Conservation (phyloP, 495 filamentous ascomycete species). For the Staphylotrichum tortipilum region DNA sequence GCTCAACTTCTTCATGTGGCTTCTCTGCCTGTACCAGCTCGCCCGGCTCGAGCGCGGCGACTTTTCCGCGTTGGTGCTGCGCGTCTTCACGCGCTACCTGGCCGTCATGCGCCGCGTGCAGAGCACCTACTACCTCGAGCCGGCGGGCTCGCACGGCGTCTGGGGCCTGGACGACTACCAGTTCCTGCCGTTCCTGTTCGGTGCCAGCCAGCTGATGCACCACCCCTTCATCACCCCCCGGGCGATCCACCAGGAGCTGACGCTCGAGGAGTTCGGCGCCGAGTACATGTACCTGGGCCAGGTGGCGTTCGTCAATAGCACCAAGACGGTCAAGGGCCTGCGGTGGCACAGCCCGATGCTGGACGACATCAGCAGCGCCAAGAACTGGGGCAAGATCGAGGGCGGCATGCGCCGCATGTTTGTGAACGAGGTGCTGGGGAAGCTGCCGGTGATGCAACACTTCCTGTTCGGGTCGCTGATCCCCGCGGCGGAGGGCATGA, state of each 20-base stretch:
- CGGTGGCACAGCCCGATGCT: constrained; percentile 98
- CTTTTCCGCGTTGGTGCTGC: constrained; percentile 64
- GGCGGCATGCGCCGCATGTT: constrained; percentile 96
- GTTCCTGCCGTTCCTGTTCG: constrained; percentile 92
- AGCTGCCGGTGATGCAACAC: constrained; percentile 97
- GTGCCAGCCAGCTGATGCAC: constrained; percentile 76
- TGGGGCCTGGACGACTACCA: constrained; percentile 99
- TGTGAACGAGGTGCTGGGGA: constrained; percentile 80
- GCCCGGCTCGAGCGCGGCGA: constrained; percentile 51
- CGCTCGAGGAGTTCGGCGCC: constrained; percentile 74
- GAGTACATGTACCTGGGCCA: constrained; percentile 87
- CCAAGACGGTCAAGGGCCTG: constrained; percentile 91
- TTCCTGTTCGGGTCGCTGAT: constrained; percentile 85
- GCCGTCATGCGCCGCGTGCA: constrained; percentile 73
- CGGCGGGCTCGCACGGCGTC: constrained; percentile 88
- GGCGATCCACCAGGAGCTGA: constrained; percentile 74
- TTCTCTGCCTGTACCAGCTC: constrained; percentile 83
- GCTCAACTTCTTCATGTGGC: constrained; percentile 90
- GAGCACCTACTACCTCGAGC: constrained; percentile 87
- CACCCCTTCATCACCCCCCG: constrained; percentile 83
- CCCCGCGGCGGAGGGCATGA: constrained; percentile 75
- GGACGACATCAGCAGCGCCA: constrained; percentile 91
- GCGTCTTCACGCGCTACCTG: constrained; percentile 74
- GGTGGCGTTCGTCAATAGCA: constrained; percentile 86
- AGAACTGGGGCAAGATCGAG: constrained; percentile 87